Evolutionary conservation across 805 yeast genomes (phyloP), one percentile per base, ranked within the genome.

Genomic region (Osmozyma mogii): DNA sequence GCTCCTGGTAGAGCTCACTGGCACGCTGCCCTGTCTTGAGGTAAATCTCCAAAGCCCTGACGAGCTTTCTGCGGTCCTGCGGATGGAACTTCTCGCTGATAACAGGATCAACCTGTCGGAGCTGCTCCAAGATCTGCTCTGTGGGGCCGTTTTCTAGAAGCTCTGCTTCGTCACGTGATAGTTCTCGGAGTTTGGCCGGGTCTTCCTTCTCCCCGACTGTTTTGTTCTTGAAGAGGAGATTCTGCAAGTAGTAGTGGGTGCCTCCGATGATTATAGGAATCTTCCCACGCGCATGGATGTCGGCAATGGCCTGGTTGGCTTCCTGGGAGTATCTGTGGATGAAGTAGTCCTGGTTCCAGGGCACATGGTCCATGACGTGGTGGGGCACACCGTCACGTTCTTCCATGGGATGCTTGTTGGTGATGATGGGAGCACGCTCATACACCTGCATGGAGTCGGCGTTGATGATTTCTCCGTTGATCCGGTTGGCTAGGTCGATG

Each of bases 361-460:
- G 56, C 1, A 84, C 72, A 52, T 85, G 94, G 42, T 92, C 77
- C 74, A 92, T 77, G 1, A 92, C 77, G 60, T 88, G 95, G 48
- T 92, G 98, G 0, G 75, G 69, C 0, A 92, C 49, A 0, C 85
- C 89, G 5, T 67, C 61, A 21, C 95, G 62, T 41, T 89, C 96
- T 0, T 58, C 61, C 1, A 80, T 36, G 0, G 98, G 97, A 45
- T 92, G 97, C 47, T 92, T 92, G 47, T 92, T 92, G 10, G 98
- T 84, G 36, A 92, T 84, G 8, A 74, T 72, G 9, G 81, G 84
- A 1, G 75, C 57, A 0, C 73, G 78, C 22, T 63, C 57, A 54
- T 92, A 92, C 65, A 92, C 82, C 55, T 92, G 98, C 96, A 92
- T 88, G 1, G 97, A 85, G 51, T 92, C 98, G 0, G 95, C 95